Percentiles rank a stretch among this genome's conserved stretches.
Evolutionary conservation across 306 rosid genomes (phyloP).

Genomic region (Datisca glomerata): DNA sequence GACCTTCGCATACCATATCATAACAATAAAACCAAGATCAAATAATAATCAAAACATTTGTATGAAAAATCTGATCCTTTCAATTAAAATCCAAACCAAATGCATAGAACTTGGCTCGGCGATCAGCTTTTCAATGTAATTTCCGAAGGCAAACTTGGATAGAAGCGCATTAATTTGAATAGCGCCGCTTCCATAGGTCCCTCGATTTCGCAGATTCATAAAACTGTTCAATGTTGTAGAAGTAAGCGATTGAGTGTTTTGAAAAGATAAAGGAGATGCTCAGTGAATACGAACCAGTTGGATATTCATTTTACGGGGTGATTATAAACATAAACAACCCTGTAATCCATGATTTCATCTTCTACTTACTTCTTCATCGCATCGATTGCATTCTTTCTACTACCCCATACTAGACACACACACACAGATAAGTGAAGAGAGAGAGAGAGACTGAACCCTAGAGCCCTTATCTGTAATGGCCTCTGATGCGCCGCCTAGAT

Average conservation of each 20-base stretch:
- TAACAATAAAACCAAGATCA: neutral
- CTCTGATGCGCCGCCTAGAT: too few relatives aligned
- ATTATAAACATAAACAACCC: neutral
- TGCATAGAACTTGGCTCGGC: conserved; percentile 10
- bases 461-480: too few relatives aligned
- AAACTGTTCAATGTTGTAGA: too few relatives aligned
- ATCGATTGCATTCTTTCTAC: too few relatives aligned
- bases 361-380: conserved; percentile 38
- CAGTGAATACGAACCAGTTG: conserved; percentile 94
- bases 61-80: conserved; percentile 22
- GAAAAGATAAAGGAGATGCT: conserved; percentile 29
- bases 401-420: too few relatives aligned
- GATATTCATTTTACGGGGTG: conserved; percentile 44
- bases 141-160: conserved; percentile 97
- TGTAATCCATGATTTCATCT: conserved; percentile 38
- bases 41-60: neutral
- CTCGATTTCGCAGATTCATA: neutral
- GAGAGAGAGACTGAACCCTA: neutral
- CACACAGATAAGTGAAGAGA: neutral
- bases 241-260: too few relatives aligned
- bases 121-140: conserved; percentile 28
- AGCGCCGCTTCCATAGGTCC: conserved; percentile 93
- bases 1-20: conserved; percentile 37
- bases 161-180: conserved; percentile 38
- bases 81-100: conserved; percentile 19